Base-by-base conservation (phyloP, 163 green algal species). In the Scenedesmus sp. region DNA sequence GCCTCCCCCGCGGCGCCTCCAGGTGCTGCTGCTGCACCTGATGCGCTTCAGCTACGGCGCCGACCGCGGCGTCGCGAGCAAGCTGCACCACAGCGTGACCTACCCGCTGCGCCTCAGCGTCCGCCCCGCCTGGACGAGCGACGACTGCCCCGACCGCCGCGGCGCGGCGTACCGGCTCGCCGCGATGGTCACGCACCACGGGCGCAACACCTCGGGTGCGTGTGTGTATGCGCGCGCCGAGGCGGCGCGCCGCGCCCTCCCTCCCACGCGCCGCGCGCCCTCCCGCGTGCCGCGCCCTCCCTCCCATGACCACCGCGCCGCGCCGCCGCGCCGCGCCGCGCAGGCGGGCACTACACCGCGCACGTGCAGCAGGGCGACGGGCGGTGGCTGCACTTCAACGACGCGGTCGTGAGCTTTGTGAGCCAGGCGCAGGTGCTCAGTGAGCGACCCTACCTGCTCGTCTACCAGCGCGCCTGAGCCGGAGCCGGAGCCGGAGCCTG, bases 331-430 rank as follows among this genome's bases (percentile, higher is more conserved):
- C 39, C 64, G 67, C 39, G 36, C 22, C 54, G 36, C 56, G 48
- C 85, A 90, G 87, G 85, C 31, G 86, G 84, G 39, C 88, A 92
- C 70, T 92, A 89, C 77, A 90, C 84, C 1, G 64, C 88, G 0
- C 85, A 92, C 45, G 86, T 87, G 71, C 74, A 84, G 47, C 88
- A 92, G 83, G 54, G 64, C 22, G 83, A 91, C 42, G 84, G 84
- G 45, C 50, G 54, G 28, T 92, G 86, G 88, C 67, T 90, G 45
- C 75, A 84, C 45, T 90, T 92, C 67, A 91, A 92, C 57, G 86
- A 92, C 71, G 80, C 83, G 0, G 39, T 65, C 22, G 82, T 91
- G 36, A 60, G 75, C 24, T 11, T 85, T 20, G 79, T 89, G 4
- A 28, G 28, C 4, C 36, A 70, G 57, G 24, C 63, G 3, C 34